Evolutionary conservation across 306 rosid species (phyloP), one percentile per base, ranked within the genome.

Genomic region (Pterocarpus santalinus): DNA sequence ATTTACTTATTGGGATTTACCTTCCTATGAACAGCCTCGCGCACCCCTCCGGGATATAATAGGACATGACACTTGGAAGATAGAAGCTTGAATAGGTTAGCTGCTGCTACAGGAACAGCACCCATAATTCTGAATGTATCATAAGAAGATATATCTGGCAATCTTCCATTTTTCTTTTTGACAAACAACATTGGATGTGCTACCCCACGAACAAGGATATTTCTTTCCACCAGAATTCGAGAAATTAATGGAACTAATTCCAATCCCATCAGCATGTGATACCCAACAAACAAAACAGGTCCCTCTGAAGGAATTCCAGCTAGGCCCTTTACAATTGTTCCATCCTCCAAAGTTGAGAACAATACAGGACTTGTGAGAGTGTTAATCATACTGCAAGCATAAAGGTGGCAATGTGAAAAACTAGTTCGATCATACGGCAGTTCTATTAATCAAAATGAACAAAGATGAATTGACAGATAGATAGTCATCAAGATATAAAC

Each of bases 1-100:
- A 41, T 43, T 35, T 28, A 47, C 30, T 43, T 73, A 41, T 30
- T 65, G 67, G 44, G 36, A 44, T 32, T 82, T 86, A 93, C 99
- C 97, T 91, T 93, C 64, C 97, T 88, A 49, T 95, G 99, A 63
- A 91, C 89, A 86, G 96, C 99, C 90, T 95, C 99, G 8, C 99
- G 92, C 91, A 93, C 57, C 77, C 99, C 99, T 72, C 97, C 97
- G 2, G 97, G 97, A 87, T 83, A 95, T 55, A 95, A 89, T 41
- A 95, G 72, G 77, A 89, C 86, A 80, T 93, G 97, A 72, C 96
- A 88, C 79, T 93, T 93, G 3, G 97, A 89, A 80, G 94, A 89
- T 43, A 93, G 83, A 69, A 95, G 97, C 86, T 91, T 90, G 85
- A 77, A 91, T 65, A 95, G 78, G 90, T 91, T 90, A 62, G 74